Conservation (phyloP, 139 green algal genomes). For the Choricystis sp. region DNA sequence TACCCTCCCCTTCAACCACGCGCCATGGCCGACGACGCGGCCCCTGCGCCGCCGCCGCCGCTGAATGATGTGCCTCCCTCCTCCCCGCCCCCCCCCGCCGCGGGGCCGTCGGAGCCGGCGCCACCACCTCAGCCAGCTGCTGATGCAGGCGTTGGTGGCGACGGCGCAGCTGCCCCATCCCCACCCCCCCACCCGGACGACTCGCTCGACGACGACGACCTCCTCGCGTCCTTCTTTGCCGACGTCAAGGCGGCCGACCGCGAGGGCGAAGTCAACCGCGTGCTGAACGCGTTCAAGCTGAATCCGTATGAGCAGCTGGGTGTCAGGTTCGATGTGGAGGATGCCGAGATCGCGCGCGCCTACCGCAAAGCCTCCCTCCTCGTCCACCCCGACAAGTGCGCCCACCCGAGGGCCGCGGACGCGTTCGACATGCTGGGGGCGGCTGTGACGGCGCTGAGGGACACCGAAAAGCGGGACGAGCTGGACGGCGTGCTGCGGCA, state of each 20-base stretch:
- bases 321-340: conserved; percentile 56
- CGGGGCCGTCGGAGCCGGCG: no score
- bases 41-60: no score
- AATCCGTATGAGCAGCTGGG: conserved; percentile 91
- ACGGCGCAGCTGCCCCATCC: not conserved
- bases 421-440: conserved; percentile 74
- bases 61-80: no score
- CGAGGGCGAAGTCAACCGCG: conserved; percentile 83
- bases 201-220: not conserved
- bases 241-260: conserved; percentile 78
- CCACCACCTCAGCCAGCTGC: no score
- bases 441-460: conserved; percentile 50
- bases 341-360: conserved; percentile 62
- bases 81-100: no score
- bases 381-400: conserved; percentile 66
- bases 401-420: conserved; percentile 37
- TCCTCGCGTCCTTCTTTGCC: conserved; percentile 51
- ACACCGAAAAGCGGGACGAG: conserved; percentile 47
- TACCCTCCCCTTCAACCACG: no score
- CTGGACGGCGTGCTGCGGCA: conserved; percentile 40
- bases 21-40: no score
- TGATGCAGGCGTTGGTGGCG: not conserved
- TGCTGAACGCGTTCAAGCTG: conserved; percentile 87
- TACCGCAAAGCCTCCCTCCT: conserved; percentile 72
- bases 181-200: not conserved